Percentiles rank a stretch among this genome's conserved stretches.
Conservation (phyloP, 805 yeast species). For the Metschnikowia peoriensis region DNA sequence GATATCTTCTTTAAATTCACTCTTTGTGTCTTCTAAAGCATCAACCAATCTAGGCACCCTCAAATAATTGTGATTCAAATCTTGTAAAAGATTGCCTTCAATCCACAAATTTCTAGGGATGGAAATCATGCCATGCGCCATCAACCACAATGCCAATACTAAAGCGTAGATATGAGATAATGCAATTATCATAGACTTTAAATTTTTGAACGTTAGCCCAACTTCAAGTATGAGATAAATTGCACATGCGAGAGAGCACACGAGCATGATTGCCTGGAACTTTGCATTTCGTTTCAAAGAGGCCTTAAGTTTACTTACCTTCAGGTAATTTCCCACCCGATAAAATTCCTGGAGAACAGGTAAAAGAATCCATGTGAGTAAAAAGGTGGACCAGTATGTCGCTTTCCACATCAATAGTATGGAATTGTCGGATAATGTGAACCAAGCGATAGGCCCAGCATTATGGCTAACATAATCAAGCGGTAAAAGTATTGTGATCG, state of each 20-base stretch:
- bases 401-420: slow-evolving; percentile 61
- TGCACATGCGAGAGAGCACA: slow-evolving; percentile 51
- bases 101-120: slow-evolving; percentile 55
- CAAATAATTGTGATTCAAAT: slow-evolving; percentile 43
- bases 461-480: slow-evolving; percentile 65
- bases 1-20: slow-evolving; percentile 61
- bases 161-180: slow-evolving; percentile 75
- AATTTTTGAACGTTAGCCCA: slow-evolving; percentile 52
- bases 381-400: slow-evolving; percentile 78
- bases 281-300: slow-evolving; percentile 56
- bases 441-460: slow-evolving; percentile 37
- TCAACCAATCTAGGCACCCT: slow-evolving; percentile 60
- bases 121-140: slow-evolving; percentile 77
- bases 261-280: slow-evolving; percentile 59
- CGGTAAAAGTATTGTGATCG: slow-evolving; percentile 72
- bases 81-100: slow-evolving; percentile 29
- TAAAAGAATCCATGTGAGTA: slow-evolving; percentile 72
- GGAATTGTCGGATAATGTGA: slow-evolving; percentile 28
- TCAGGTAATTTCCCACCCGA: slow-evolving; percentile 63
- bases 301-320: slow-evolving; percentile 47
- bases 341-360: slow-evolving; percentile 75
- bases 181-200: slow-evolving; percentile 70
- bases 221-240: slow-evolving; percentile 56
- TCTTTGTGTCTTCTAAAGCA: slow-evolving; percentile 58
- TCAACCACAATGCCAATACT: slow-evolving; percentile 72